A percentile compares a stretch with the other conserved stretches of the same genome.
Conservation (phyloP, 768 basidiomycete genomes). For the Dioszegia crocea region DNA sequence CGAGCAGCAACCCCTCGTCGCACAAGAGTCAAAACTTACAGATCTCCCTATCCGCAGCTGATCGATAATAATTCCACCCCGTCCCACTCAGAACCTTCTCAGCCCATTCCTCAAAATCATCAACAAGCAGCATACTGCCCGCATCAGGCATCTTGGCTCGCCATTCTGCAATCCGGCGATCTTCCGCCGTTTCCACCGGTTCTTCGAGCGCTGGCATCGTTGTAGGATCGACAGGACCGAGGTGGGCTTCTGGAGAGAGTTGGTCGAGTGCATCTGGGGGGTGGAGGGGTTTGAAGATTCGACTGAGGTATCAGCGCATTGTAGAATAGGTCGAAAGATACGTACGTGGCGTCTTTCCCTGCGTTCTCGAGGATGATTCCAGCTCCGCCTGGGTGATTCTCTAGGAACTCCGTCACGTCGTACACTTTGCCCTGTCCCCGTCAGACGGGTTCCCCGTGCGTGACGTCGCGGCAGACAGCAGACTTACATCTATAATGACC, state of each 20-base stretch:
- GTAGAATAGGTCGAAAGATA: background rate
- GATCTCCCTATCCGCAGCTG: constrained; percentile 43
- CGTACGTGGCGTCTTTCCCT: constrained; percentile 51
- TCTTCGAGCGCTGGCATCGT: constrained; percentile 31
- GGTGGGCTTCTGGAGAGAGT: constrained; percentile 36
- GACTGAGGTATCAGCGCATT: constrained; percentile 17
- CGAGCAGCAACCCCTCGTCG: too few species aligned
- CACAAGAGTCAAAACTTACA: constrained; percentile 23
- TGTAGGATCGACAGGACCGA: constrained; percentile 51
- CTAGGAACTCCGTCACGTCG: constrained; percentile 51
- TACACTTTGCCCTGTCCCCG: constrained; percentile 42
- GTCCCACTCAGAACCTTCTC: constrained; percentile 49
- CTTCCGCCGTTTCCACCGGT: constrained; percentile 42
- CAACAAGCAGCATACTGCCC: constrained; percentile 48
- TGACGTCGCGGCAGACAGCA: too few species aligned
- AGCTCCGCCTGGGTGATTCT: constrained; percentile 48
- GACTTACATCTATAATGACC: constrained; percentile 74
- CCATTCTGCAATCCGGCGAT: constrained; percentile 42
- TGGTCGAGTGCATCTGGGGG: constrained; percentile 48
- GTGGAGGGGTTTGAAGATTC: constrained; percentile 50
- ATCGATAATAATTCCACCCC: constrained; percentile 51
- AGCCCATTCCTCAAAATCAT: constrained; percentile 51
- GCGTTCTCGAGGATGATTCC: constrained; percentile 46
- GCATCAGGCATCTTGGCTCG: constrained; percentile 40
- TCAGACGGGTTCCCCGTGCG: constrained; percentile 10